These are phyloP conservation scores for Cochlearia excelsa DNA, from an alignment of 345 rosid species.

Conservation along the genomic window DNA sequence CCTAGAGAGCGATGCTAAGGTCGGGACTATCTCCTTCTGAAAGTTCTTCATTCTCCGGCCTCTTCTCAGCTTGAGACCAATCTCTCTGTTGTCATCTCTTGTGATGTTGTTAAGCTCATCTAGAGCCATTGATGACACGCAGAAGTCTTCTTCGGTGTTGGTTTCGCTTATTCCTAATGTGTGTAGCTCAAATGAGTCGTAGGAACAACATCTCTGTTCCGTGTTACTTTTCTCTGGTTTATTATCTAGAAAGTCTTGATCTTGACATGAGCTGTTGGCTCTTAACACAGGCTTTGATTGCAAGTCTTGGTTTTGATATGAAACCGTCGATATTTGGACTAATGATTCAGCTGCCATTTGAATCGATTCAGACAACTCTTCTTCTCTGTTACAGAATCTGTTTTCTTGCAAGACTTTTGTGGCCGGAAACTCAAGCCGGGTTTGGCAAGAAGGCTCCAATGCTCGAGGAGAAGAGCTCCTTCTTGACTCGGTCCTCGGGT, in stretches of 20 bases:
- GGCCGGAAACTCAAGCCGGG: not conserved
- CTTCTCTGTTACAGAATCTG: not conserved
- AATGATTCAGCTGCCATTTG: slow-evolving; percentile 60
- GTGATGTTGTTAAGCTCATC: slow-evolving; percentile 39
- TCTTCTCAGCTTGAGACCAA: slow-evolving; percentile 56
- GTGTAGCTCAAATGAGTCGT: slow-evolving; percentile 53
- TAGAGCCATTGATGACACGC: slow-evolving; percentile 51
- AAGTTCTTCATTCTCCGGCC: slow-evolving; percentile 86
- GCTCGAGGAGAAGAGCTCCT: not conserved
- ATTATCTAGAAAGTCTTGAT: slow-evolving; percentile 2
- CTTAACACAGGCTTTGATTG: not conserved
- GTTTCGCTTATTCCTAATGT: slow-evolving; percentile 45
- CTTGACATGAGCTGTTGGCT: slow-evolving; percentile 8
- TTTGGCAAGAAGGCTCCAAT: not conserved
- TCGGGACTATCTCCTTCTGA: slow-evolving; percentile 70
- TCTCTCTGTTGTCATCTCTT: slow-evolving; percentile 43
- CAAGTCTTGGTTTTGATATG: not conserved
- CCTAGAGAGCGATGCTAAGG: slow-evolving; percentile 58
- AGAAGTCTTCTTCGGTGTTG: slow-evolving; percentile 46
- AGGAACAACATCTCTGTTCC: slow-evolving; percentile 36
- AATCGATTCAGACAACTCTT: slow-evolving; percentile 30
- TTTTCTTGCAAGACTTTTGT: not conserved
- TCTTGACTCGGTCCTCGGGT: slow-evolving; percentile 11
- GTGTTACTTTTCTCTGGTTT: slow-evolving; percentile 2
- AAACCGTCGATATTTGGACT: slow-evolving; percentile 33